Evolutionary conservation across 2,329 filamentous ascomycete species (phyloP), one percentile per base, ranked within the genome.

Genomic region (Teratosphaeria nubilosa): DNA sequence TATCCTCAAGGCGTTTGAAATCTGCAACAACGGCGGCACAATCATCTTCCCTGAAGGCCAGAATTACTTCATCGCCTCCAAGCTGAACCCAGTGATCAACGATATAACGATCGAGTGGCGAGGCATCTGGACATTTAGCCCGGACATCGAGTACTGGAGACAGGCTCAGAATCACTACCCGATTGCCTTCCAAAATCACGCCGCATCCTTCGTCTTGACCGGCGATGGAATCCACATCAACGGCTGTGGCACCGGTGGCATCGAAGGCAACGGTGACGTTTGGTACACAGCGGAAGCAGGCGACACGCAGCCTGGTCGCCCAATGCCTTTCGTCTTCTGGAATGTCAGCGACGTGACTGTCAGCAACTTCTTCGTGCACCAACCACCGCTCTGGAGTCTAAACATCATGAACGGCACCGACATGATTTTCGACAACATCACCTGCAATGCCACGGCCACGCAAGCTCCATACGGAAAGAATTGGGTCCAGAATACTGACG

Each of bases 321-420:
- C 80, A 0, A 83, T 83, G 80, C 79, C 80, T 0, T 82, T 83
- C 58, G 79, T 82, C 3, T 76, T 81, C 56, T 83, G 80, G 80
- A 83, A 82, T 62, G 77, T 80, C 2, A 77, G 74, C n/a, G 75
- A 82, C 56, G 79, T 82, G 2, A 70, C 72, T 3, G 78, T 83
- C n/a, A 71, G 74, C 24, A 77, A 80, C 58, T 82, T 83, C 65
- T 75, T 72, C 56, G 71, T 82, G 60, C 74, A 75, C 45, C 74
- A 82, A 57, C 77, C 80, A 1, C 79, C 75, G 11, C 71, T 83
- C 1, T 83, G 80, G 80, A 70, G 71, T 16, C 66, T 82, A 54
- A 82, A 82, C 64, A 80, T 82, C 59, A 82, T 82, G 78, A 82
- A 82, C 57, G 80, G 78, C 1, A 82, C 77, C 0, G 73, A 81